phyloP scores from a whole-genome alignment of 2,329 filamentous ascomycete species.

The Pseudogymnoascus sp. region DNA sequence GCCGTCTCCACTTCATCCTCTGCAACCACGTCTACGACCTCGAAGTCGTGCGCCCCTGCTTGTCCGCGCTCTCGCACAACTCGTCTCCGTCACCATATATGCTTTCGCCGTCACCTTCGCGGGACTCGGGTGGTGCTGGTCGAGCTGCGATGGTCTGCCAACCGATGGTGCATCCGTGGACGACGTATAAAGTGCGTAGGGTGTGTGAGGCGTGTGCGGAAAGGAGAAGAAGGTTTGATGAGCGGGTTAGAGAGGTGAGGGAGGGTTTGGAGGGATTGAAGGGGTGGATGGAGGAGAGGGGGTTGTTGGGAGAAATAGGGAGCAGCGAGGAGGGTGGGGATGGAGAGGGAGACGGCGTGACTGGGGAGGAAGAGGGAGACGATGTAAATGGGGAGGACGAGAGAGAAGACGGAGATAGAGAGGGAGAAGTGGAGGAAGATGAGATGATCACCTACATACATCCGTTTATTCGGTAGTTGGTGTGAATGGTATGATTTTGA shows the following conservation, averaged over 20 bases:
- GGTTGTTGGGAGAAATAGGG: background rate
- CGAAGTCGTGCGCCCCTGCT: slow-evolving; percentile 26
- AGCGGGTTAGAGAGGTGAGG: background rate
- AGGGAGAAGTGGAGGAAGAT: background rate
- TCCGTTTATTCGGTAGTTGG: background rate
- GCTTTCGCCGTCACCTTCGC: background rate
- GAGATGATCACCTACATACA: background rate
- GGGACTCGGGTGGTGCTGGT: background rate
- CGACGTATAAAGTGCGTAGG: background rate
- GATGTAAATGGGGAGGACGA: background rate
- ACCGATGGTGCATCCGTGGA: background rate
- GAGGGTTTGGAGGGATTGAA: background rate
- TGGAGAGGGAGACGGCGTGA: background rate
- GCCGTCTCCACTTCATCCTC: slow-evolving; percentile 51
- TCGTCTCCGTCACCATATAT: background rate
- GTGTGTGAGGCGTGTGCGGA: background rate
- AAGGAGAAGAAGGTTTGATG: background rate
- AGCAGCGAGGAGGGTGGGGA: background rate
- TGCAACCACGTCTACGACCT: slow-evolving; percentile 37
- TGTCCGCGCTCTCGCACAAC: slow-evolving; percentile 11
- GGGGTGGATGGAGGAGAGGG: background rate
- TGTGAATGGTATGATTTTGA: background rate
- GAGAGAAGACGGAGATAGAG: background rate
- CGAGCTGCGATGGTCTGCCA: background rate
- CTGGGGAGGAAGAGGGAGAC: background rate